Base-by-base conservation (phyloP, 352 stramenopile genomes). In the Pythium apleroticum region DNA sequence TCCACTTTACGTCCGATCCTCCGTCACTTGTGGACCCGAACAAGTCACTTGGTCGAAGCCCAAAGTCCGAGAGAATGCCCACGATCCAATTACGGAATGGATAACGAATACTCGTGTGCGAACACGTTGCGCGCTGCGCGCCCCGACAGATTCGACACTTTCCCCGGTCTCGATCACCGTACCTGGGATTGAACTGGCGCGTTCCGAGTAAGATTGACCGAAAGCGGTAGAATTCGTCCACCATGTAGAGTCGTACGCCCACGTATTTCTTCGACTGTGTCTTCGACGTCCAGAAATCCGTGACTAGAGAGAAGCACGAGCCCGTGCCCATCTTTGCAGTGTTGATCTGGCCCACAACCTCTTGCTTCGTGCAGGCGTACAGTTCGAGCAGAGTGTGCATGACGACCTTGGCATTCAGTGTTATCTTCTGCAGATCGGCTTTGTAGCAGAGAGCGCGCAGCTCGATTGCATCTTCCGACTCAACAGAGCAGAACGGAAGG, bases 11-110 rank as follows among this genome's bases (percentile, higher is more conserved):
- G 20, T 69, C 63, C 3, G 28, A 17, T 12, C 62, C 63, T 27
- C 27, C 57, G n/a, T 69, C 55, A 14, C 5, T 65, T 25, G 43
- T 69, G 1, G 54, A 48, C 9, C 63, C 63, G 28, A 48, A 54
- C 17, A 65, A 31, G 31, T 60, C n/a, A 1, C 5, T 20, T 7
- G 17, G 17, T 1, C 6, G 19, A 11, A 71, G 20, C 4, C 41
- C 57, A 37, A 71, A 71, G 48, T 62, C 64, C 4, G 11, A n/a
- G 4, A 71, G 49, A 3, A 71, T 52, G 6, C 57, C 17, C n/a
- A 28, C 5, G 14, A 71, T 25, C 64, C 64, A 71, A 2, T 11
- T 15, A 24, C 52, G 27, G 15, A 66, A 66, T 17, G 56, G 50
- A 3, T 28, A 5, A 7, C 39, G 43, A 46, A 71, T 65, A 22